Base-by-base conservation (phyloP, 306 rosid species). In the Coriaria nepalensis region DNA sequence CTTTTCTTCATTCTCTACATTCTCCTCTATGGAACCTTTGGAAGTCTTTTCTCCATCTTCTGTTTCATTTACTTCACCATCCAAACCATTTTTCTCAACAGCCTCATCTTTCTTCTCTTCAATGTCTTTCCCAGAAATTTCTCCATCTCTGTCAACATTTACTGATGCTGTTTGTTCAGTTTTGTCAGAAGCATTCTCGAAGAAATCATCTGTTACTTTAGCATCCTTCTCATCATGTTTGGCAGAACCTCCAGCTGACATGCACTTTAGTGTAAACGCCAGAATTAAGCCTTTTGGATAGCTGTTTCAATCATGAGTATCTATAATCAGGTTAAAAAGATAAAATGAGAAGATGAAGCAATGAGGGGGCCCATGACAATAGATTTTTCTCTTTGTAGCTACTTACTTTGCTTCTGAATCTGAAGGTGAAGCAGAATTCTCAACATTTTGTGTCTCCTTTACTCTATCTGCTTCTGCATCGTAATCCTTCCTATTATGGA, bases 281-380 rank as follows among this genome's bases (percentile, higher is more conserved):
- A 87, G 78, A 44, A 87, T 69, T 59, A 87, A 77, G 62, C 94
- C 96, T 62, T 75, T 87, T 3, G 96, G 87, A 61, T 82, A 87
- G 73, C 96, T 83, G 87, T 39, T 48, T 47, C 49, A 48, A 71
- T 59, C 45, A 62, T 40, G 33, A 59, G 52, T 20, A 3, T 20
- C 29, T n/a, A 45, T 36, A 40, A 53, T 52, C 51, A 64, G 51
- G 35, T 47, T 20, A 48, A 13, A 40, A 56, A 55, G 8, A 52
- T 37, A 8, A 13, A n/a, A n/a, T n/a, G n/a, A n/a, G n/a, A n/a
- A n/a, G n/a, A n/a, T 8, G 6, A 6, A 14, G 34, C 37, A 35
- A 35, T 40, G 6, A 7, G 37, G 47, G 9, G 36, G 11, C 39
- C 29, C 20, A 50, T 10, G 11, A 52, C 13, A 13, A 20, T 47